Base-by-base conservation (phyloP, 1,139 yeast genomes). In the Yamadazyma taylorii region DNA sequence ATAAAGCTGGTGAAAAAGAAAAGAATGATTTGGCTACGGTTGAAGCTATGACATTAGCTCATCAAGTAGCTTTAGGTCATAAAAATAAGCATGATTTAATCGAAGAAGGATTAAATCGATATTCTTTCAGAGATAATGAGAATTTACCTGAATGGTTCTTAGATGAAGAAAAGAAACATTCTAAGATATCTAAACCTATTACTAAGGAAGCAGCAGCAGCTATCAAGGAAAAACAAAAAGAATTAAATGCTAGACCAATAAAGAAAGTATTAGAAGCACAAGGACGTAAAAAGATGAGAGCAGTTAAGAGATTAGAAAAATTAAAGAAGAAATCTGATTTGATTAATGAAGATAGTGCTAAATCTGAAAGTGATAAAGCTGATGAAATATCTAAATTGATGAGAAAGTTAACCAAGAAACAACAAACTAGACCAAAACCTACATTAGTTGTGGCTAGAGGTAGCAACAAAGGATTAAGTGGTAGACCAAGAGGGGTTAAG, bases 31-130 rank as follows among this genome's bases (percentile, higher is more conserved):
- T 90, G 45, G 95, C 94, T 17, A 89, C 97, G 2, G 95, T 86
- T 1, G 95, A 89, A 60, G 97, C 97, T 5, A 94, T 94, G 98
- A 92, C 98, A 0, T 70, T 92, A 53, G 98, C 98, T 0, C 99
- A 94, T 58, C 90, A 92, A 62, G 74, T 94, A 34, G 98, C 98
- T 0, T 64, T 88, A 24, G 96, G 97, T 3, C 89, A 86, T 53
- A 85, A 74, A 66, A 78, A 81, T 37, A 89, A 84, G 60, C 82
- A 86, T 52, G 95, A 90, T 52, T 69, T 92, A 43, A 70, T 87
- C 17, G 90, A 89, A 52, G 97, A 92, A 53, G 96, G 97, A 24
- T 86, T 85, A 61, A 88, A 92, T 61, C 79, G 88, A 60, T 87
- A 88, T 52, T 81, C 97, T 2, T 90, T 92, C 75, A 78, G 97